Evolutionary conservation across 2,329 filamentous ascomycete genomes (phyloP), one percentile per base, ranked within the genome.

Genomic region (Ophioceras dolichostomum): DNA sequence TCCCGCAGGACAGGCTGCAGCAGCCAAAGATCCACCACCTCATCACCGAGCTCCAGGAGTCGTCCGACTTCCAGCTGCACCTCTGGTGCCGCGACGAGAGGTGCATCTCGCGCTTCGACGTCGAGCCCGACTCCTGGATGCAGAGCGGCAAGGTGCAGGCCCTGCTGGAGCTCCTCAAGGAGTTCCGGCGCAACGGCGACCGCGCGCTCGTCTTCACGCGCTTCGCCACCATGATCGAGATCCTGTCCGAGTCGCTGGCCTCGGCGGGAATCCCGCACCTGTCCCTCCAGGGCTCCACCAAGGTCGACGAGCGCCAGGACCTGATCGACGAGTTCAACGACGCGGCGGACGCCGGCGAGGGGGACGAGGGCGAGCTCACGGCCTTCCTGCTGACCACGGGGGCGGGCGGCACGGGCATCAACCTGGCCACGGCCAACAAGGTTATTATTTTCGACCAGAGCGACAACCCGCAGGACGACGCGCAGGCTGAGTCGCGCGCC

Each of bases 401-500:
- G 42, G 88, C 89, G 0, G 91, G 91, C 37, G 91, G 91, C n/a
- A 91, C 89, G 0, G 91, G 91, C 29, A 93, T 98, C 63, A 98
- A 98, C 58, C 63, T 98, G 38, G 91, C 89, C 7, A 84, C 83
- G 26, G 91, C 91, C 4, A 96, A 96, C 65, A 96, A 95, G 60
- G 89, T 98, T 48, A 76, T 98, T 58, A 91, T 98, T 51, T 95
- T 96, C 55, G 91, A 98, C 58, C 83, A 83, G 45, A 85, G 80
- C n/a, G 94, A 95, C 62, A 98, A 98, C 49, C 91, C 91, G 0
- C 91, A 98, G 54, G 89, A 96, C 48, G 91, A 98, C 53, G 79
- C 94, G n/a, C 91, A 98, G 57, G 91, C 91, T 0, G 91, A 96
- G 65, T 96, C 98, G 56, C 79, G 91, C 14, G 91, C 91, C 0